Percentiles rank a stretch among this genome's conserved stretches.
Evolutionary conservation across 2,329 filamentous ascomycete genomes (phyloP).

Genomic region (Colletotrichum sp.): DNA sequence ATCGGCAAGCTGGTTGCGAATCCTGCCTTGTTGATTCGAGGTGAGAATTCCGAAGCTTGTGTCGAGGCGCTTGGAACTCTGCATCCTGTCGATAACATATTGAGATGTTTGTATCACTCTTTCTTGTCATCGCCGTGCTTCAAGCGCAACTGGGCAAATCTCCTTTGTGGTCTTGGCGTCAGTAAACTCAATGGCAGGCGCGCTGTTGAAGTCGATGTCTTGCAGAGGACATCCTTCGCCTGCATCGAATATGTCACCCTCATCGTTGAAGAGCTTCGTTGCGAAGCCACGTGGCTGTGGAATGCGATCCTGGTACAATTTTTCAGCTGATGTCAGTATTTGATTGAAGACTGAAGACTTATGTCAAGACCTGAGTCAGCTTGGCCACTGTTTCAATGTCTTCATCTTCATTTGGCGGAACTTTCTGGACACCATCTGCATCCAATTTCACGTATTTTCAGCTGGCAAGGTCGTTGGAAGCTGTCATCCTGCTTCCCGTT

Average conservation of each 20-base stretch:
- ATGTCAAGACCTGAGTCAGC: neutral
- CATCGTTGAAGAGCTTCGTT: neutral
- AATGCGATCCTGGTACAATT: neutral
- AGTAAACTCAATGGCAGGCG: neutral
- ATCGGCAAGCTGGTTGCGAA: neutral
- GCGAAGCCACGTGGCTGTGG: neutral
- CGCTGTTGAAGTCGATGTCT: neutral
- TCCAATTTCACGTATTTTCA: neutral
- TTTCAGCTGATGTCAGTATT: neutral
- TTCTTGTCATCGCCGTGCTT: neutral
- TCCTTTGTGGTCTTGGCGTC: neutral
- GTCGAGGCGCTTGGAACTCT: constrained; percentile 38
- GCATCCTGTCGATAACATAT: neutral
- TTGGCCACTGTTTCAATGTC: neutral
- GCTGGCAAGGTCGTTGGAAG: neutral
- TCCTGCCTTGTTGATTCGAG: constrained; percentile 26
- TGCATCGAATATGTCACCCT: neutral
- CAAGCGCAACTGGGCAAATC: neutral
- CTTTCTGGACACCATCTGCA: neutral
- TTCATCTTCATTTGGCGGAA: neutral
- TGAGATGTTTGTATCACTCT: neutral
- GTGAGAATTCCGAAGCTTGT: constrained; percentile 42
- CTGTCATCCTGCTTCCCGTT: neutral
- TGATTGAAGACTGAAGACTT: neutral
- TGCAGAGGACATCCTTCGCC: neutral